These are phyloP conservation scores for Protomyces inundatus DNA, from an alignment of 1,139 yeast species.

Conservation along the genomic window DNA sequence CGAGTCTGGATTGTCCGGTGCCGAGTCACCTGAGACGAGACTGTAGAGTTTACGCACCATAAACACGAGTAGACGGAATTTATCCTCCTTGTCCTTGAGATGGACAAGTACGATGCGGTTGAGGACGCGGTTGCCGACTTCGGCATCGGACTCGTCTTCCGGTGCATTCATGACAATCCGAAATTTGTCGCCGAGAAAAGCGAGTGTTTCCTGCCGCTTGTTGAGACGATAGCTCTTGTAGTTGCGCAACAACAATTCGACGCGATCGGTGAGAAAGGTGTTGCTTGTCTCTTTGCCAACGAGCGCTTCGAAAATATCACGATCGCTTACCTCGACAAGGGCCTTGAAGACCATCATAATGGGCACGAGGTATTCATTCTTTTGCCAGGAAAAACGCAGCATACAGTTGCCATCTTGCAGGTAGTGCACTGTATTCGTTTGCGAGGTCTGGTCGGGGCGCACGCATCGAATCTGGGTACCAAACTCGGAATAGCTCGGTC, in stretches of 20 bases:
- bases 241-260: slow-evolving; percentile 82
- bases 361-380: slow-evolving; percentile 90
- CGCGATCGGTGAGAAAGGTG: slow-evolving; percentile 95
- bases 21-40: slow-evolving; percentile 92
- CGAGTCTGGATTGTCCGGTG: slow-evolving; percentile 98
- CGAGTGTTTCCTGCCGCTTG: slow-evolving; percentile 80
- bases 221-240: slow-evolving; percentile 75
- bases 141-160: slow-evolving; percentile 79
- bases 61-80: slow-evolving; percentile 78
- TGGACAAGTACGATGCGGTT: slow-evolving; percentile 85
- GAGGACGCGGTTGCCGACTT: slow-evolving; percentile 82
- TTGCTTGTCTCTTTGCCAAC: slow-evolving; percentile 82
- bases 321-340: slow-evolving; percentile 79
- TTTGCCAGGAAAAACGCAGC: slow-evolving; percentile 93
- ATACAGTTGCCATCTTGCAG: slow-evolving; percentile 94
- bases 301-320: slow-evolving; percentile 92
- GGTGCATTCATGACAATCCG: slow-evolving; percentile 88
- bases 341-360: slow-evolving; percentile 91
- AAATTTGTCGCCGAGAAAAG: slow-evolving; percentile 91
- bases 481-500: slow-evolving; percentile 76
- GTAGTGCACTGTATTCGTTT: slow-evolving; percentile 92
- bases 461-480: slow-evolving; percentile 95
- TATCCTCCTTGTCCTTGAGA: slow-evolving; percentile 63
- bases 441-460: slow-evolving; percentile 95
- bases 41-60: slow-evolving; percentile 95